These are phyloP conservation scores for Cyclostephanos invisitatus DNA, from an alignment of 108 stramenopile genomes.

Conservation along the genomic window DNA sequence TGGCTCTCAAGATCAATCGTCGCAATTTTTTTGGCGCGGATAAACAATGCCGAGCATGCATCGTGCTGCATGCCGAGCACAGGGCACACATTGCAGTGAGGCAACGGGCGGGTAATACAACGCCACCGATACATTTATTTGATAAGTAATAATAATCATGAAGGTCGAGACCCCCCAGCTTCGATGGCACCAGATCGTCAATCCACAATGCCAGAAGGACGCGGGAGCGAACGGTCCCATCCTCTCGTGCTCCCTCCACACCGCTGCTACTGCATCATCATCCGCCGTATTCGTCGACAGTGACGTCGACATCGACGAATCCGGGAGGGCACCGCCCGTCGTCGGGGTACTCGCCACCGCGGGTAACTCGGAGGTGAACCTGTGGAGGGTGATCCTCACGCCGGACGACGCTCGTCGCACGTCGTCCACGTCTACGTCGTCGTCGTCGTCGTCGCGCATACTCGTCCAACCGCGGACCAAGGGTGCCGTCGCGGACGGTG, in stretches of 20 bases:
- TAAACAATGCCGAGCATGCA: too few relatives aligned
- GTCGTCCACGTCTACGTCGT: neutral
- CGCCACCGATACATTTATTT: too few relatives aligned
- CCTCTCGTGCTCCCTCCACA: constrained; percentile 58
- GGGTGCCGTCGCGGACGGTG: constrained; percentile 7
- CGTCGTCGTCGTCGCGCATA: neutral
- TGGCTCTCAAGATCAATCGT: too few relatives aligned
- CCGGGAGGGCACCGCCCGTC: too few relatives aligned
- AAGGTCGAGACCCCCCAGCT: constrained; percentile 96
- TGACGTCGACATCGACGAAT: constrained; percentile 16
- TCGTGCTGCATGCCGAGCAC: too few relatives aligned
- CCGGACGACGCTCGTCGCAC: constrained; percentile 7
- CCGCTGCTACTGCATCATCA: too few relatives aligned
- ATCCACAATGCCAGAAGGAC: constrained; percentile 69
- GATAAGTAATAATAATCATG: constrained; percentile 57
- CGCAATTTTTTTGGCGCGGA: too few relatives aligned
- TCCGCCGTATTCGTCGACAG: too few relatives aligned
- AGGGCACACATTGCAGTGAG: too few relatives aligned
- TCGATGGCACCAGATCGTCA: constrained; percentile 73
- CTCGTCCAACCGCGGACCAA: constrained; percentile 26
- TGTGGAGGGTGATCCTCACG: constrained; percentile 59
- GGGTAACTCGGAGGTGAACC: constrained; percentile 84
- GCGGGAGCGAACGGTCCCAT: constrained; percentile 86
- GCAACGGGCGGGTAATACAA: too few relatives aligned
- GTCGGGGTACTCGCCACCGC: constrained; percentile 84